Conservation (phyloP, 2,329 filamentous ascomycete genomes). For the Dissoconium aciculare region DNA sequence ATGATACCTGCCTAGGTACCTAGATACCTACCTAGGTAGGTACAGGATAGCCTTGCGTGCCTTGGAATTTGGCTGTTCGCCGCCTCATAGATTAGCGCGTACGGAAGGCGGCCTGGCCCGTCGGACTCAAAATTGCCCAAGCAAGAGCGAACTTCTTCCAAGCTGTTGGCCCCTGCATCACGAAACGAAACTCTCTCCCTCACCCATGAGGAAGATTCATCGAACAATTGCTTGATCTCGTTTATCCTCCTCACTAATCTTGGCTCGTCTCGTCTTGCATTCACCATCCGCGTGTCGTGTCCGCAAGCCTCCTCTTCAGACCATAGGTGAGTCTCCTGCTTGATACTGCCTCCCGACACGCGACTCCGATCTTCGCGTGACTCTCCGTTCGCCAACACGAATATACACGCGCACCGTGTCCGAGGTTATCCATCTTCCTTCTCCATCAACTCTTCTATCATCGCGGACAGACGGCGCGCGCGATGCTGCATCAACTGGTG, state of each 20-base stretch:
- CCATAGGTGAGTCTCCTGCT: neutral
- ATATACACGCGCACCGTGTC: too few species aligned
- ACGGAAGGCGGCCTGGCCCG: neutral
- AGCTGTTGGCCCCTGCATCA: neutral
- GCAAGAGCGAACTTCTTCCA: constrained; percentile 1
- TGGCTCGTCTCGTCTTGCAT: neutral
- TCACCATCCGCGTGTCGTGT: neutral
- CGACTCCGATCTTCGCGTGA: too few species aligned
- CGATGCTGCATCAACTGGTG: neutral
- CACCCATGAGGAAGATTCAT: neutral
- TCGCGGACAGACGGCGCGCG: neutral
- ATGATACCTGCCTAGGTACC: too few species aligned
- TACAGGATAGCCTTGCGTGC: too few species aligned
- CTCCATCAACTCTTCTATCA: neutral
- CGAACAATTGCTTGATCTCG: neutral
- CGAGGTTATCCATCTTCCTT: constrained; percentile 1
- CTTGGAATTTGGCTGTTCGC: too few species aligned
- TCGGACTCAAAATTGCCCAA: neutral
- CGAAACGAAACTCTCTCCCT: too few species aligned
- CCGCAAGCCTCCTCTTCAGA: neutral
- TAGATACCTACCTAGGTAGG: too few species aligned
- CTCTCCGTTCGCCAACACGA: too few species aligned
- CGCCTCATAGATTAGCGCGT: too few species aligned
- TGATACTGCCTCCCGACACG: neutral
- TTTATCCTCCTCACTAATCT: neutral